A percentile compares a stretch with the other conserved stretches of the same genome.
Evolutionary conservation across 805 yeast species (phyloP).

Genomic region (Ogataea neopini): DNA sequence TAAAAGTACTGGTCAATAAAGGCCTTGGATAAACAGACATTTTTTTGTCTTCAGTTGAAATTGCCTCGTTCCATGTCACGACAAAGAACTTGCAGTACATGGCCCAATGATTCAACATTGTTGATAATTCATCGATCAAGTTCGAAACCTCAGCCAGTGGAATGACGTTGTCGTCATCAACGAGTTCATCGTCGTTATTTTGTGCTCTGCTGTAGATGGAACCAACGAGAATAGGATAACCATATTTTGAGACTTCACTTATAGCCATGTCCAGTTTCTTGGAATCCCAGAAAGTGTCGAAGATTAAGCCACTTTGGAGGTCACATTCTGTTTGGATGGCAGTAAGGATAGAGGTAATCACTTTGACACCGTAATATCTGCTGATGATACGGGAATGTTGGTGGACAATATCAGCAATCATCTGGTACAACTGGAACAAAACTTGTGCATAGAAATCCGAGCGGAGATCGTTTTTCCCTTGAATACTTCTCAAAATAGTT

Average conservation of each 20-base stretch:
- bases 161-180: conserved; percentile 28
- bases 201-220: conserved; percentile 34
- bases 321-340: conserved; percentile 86
- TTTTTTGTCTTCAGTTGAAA: conserved; percentile 24
- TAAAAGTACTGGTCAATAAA: conserved; percentile 53
- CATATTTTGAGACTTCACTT: conserved; percentile 56
- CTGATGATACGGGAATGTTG: conserved; percentile 84
- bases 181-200: conserved; percentile 27
- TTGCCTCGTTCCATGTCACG: conserved; percentile 60
- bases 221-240: conserved; percentile 47
- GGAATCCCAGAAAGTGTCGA: conserved; percentile 82
- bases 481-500: conserved; percentile 53
- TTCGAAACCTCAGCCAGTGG: conserved; percentile 69
- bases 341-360: conserved; percentile 66
- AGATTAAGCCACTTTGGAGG: conserved; percentile 84
- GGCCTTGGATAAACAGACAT: conserved; percentile 50
- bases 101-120: conserved; percentile 84
- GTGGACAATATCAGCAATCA: conserved; percentile 76
- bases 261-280: conserved; percentile 58
- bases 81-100: conserved; percentile 73
- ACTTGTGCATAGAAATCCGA: conserved; percentile 61
- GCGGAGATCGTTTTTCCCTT: conserved; percentile 36
- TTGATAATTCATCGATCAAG: conserved; percentile 65
- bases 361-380: conserved; percentile 65
- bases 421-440: conserved; percentile 72